Evolutionary conservation across 148 eudicot genomes (phyloP), one percentile per base, ranked within the genome.

Genomic region (Rhododendron simsii): DNA sequence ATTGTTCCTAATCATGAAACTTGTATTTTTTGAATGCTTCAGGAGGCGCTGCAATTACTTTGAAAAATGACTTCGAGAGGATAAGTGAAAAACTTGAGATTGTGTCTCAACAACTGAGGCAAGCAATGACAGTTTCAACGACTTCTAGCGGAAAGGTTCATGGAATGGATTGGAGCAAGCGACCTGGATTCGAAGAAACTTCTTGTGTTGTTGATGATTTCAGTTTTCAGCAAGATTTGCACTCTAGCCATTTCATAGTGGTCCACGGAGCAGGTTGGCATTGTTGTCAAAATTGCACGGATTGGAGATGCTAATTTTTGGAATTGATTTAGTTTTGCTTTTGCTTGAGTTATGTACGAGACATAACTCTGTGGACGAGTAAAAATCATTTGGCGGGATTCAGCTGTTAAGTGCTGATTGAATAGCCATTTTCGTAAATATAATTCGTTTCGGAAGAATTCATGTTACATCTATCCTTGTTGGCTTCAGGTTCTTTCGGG

Each of bases 161-260:
- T 85, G 96, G 93, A 47, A 92, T 97, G 99, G 99, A 95, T 88
- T 97, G 99, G 99, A 97, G 99, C 90, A 95, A 91, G 87, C 87
- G 95, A 78, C 91, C 88, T n/a, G 96, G 95, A 37, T 85, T 80
- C 80, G 86, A 79, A 7, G 93, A 88, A 87, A 71, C 91, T 86
- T 88, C 86, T 59, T 86, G 86, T 50, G 85, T 87, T 84, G 89
- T 87, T 50, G 93, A 90, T 83, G 92, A 88, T 39, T 84, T 90
- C 83, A 61, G 71, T 47, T 89, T 89, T 86, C 90, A 86, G 45
- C 63, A 87, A 55, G 80, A 20, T 78, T 21, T 80, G 82, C 93
- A 91, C 77, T 90, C 89, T 67, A 89, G 88, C 80, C 92, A 83
- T 73, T 93, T 94, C 85, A 85, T 97, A 88, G 95, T 95, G 88